Base-by-base conservation (phyloP, 768 basidiomycete species). In the Hygrophorus russula region DNA sequence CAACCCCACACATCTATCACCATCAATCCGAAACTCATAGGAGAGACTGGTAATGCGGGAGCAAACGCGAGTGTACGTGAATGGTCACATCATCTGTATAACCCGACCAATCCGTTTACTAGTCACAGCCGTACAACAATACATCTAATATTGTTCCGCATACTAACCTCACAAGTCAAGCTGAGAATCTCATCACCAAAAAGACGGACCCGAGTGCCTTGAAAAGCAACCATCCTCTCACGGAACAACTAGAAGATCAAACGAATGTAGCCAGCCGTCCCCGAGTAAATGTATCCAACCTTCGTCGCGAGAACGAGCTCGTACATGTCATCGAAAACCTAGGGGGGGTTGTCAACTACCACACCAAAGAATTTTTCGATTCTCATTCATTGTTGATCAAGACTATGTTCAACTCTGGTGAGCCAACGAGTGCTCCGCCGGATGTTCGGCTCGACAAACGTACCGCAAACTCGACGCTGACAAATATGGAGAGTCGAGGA, bases 301-400 rank as follows among this genome's bases (percentile, higher is more conserved):
- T 87, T 33, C 76, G 85, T 3, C 76, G 89, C 15, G 86, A 91
- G 63, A 86, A 83, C 47, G 89, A 92, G 58, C 58, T 91, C 38
- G 55, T 78, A 43, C 76, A 73, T 24, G 70, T 85, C 15, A 59
- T 90, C n/a, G 70, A 78, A 44, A 69, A 65, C 17, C 60, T 72
- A 41, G 81, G 81, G 5, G 89, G 88, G 0, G 74, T 89, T 33
- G 62, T 72, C 36, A 80, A 81, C 51, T 65, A 73, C 10, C 73
- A 77, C 46, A 69, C 72, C 18, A 84, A 78, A 51, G 82, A 87
- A 47, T 73, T 89, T 51, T 74, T 70, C 43, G 80, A 82, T 35
- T 73, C 70, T 10, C 83, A 89, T 51, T 66, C 71, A 39, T 69
- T 69, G 15, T 63, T 88, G n/a, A 56, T 89, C 1, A 73, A 78